These are phyloP conservation scores for Jackrogersella minutella DNA, from an alignment of 495 filamentous ascomycete species.

Conservation along the genomic window DNA sequence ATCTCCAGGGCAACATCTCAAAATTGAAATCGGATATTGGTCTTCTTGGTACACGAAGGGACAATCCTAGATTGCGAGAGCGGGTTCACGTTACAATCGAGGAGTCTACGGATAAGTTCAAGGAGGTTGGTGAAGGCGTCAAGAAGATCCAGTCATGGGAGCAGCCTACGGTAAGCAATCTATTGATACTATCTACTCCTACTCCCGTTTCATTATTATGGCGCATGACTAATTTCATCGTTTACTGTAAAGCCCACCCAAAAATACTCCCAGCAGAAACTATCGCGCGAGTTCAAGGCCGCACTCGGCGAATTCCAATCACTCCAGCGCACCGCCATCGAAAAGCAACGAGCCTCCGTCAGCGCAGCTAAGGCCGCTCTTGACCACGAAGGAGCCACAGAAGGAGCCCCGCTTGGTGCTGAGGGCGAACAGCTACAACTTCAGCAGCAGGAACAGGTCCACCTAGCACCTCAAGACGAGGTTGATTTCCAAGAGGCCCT, in stretches of 20 bases:
- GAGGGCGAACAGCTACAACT: slow-evolving; percentile 62
- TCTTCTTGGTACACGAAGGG: slow-evolving; percentile 85
- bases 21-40: slow-evolving; percentile 80
- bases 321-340: slow-evolving; percentile 85
- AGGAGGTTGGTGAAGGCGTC: slow-evolving; percentile 89
- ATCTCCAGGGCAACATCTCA: slow-evolving; percentile 84
- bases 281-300: slow-evolving; percentile 88
- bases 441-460: slow-evolving; percentile 79
- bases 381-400: slow-evolving; percentile 60
- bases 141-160: slow-evolving; percentile 93
- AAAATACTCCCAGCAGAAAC: slow-evolving; percentile 92
- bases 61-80: slow-evolving; percentile 90
- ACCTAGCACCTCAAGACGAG: slow-evolving; percentile 89
- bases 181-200: neutral
- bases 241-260: slow-evolving; percentile 70
- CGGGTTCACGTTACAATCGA: slow-evolving; percentile 85
- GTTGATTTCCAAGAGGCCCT: slow-evolving; percentile 97
- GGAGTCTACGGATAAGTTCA: slow-evolving; percentile 85
- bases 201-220: neutral
- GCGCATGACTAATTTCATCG: slow-evolving; percentile 31
- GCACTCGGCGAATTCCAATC: slow-evolving; percentile 89
- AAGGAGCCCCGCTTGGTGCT: slow-evolving; percentile 44
- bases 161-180: slow-evolving; percentile 79
- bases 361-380: slow-evolving; percentile 78
- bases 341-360: slow-evolving; percentile 89